A percentile compares a stretch with the other conserved stretches of the same genome.
Evolutionary conservation across 768 basidiomycete genomes (phyloP).

Genomic region (Boletus barrowsii): DNA sequence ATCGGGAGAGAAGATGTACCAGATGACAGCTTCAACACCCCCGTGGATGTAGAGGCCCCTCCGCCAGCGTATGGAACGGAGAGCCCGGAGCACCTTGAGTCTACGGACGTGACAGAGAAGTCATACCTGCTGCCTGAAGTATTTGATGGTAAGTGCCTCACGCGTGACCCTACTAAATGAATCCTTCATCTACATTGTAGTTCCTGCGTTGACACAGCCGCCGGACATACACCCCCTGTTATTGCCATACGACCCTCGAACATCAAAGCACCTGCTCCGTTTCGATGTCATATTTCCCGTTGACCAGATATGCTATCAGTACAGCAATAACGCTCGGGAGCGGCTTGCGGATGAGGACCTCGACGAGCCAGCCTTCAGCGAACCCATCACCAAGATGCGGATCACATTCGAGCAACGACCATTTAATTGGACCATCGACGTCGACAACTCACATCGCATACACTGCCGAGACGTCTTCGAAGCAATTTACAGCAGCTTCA

Average conservation of each 20-base stretch:
- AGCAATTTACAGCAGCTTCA: constrained; percentile 48
- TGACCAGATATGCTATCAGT: constrained; percentile 27
- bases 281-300: constrained; percentile 48
- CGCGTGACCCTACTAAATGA: too few species aligned
- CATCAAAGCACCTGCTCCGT: constrained; percentile 34
- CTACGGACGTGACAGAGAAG: neutral
- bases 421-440: constrained; percentile 36
- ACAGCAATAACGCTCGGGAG: constrained; percentile 15
- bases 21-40: neutral
- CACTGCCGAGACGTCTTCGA: constrained; percentile 54
- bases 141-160: neutral
- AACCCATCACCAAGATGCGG: constrained; percentile 41
- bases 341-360: constrained; percentile 35
- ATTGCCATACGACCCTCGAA: constrained; percentile 34
- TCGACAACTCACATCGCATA: constrained; percentile 39
- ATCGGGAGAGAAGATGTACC: too few species aligned
- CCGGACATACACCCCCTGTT: constrained; percentile 43
- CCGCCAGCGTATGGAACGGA: neutral
- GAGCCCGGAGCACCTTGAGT: neutral
- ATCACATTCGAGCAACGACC: constrained; percentile 38
- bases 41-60: neutral
- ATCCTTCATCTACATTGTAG: neutral
- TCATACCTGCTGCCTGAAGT: neutral
- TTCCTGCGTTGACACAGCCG: neutral
- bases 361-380: constrained; percentile 40